Evolutionary conservation across 139 green algal genomes (phyloP), one percentile per base, ranked within the genome.

Genomic region (Spirogloea muscicola): DNA sequence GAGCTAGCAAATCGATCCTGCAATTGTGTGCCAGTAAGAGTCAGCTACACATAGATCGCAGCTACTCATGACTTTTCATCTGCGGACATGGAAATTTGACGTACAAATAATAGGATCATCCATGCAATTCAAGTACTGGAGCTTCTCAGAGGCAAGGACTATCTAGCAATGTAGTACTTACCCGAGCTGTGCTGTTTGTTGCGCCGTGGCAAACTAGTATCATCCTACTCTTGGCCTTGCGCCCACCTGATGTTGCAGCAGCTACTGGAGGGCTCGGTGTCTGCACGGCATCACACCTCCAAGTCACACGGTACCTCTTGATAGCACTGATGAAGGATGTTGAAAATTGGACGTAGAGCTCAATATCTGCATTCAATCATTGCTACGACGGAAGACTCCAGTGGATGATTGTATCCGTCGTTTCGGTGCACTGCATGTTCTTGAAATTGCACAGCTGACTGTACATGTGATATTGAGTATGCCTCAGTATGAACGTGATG

Each of bases 201-300:
- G 46, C 65, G 1, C 72, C 72, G 42, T 79, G 60, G 36, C 71
- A 67, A 3, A 79, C 71, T 1, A 79, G 60, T 2, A 79, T n/a
- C 1, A 76, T 31, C 4, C 71, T 13, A 1, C n/a, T 31, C 3
- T 65, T 66, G 10, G 71, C 60, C 43, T 79, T 80, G 31, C 71
- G 9, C 3, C 71, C 71, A 1, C 34, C 60, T 1, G 60, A 72
- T 5, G 41, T 38, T 65, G 13, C 33, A 13, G 31, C 29, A 29
- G 37, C 39, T 10, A 79, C 3, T 7, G 71, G 71, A 1, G 71
- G 71, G 10, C 66, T 62, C 3, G 71, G 71, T 13, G 71, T 79
- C 71, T 79, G 68, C 21, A 9, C 6, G 51, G 21, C 43, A 51
- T 13, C 43, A 51, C n/a, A n/a, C 10, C 13, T 13, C 10, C 43